phyloP scores from a whole-genome alignment of 345 rosid species.

The Brassica carinata region DNA sequence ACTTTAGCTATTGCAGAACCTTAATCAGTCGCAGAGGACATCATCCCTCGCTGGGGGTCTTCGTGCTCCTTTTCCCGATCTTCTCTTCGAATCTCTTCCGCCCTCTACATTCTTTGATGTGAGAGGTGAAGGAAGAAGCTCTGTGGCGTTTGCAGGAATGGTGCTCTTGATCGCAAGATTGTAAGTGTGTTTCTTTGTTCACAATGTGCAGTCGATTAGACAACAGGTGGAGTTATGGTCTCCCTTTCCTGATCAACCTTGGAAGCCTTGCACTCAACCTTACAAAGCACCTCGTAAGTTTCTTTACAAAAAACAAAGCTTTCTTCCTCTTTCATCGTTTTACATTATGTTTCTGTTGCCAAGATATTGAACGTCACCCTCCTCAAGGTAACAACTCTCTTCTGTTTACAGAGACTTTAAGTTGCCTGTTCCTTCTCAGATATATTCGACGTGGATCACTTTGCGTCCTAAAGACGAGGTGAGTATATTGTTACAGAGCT shows the following conservation, averaged over 20 bases:
- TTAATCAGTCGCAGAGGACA: conserved; percentile 45
- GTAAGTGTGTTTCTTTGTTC: no score
- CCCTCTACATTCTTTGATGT: no score
- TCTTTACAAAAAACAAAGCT: not conserved
- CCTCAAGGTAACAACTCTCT: conserved; percentile 66
- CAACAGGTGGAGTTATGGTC: conserved; percentile 83
- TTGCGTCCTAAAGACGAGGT: conserved; percentile 60
- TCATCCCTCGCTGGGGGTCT: conserved; percentile 49
- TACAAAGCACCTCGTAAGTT: conserved; percentile 51
- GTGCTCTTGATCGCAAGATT: conserved; percentile 58
- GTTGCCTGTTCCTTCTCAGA: conserved; percentile 35
- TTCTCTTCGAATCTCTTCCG: no score
- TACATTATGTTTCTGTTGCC: conserved; percentile 48
- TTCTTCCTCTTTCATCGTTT: not conserved
- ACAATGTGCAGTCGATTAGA: no score
- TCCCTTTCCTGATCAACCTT: conserved; percentile 76
- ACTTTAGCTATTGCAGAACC: conserved; percentile 36
- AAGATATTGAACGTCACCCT: conserved; percentile 84
- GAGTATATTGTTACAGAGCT: conserved; percentile 62
- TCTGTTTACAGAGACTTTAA: not conserved
- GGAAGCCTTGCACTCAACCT: conserved; percentile 68
- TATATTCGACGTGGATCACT: conserved; percentile 89
- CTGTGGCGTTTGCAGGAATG: conserved; percentile 65
- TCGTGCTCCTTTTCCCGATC: conserved; percentile 59
- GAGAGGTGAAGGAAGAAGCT: conserved; percentile 4